phyloP scores from a whole-genome alignment of 2,329 filamentous ascomycete genomes.

The Chaetomium strumarium region DNA sequence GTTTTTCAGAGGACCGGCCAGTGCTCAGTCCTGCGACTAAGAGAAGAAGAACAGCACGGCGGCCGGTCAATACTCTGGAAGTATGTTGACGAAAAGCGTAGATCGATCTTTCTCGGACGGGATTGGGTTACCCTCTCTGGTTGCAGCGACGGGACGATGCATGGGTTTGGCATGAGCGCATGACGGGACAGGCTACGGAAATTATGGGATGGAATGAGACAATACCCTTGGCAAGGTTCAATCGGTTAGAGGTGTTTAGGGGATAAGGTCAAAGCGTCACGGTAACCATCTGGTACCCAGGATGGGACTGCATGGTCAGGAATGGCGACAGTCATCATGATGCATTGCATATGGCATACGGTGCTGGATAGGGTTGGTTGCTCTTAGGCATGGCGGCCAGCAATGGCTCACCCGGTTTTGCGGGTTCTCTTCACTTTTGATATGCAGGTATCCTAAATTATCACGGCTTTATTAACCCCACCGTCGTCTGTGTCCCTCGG shows the following conservation, averaged over 20 bases:
- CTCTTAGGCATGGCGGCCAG: too few species aligned
- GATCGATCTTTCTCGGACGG: background rate
- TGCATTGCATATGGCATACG: too few species aligned
- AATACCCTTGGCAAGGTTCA: background rate
- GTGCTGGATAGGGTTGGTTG: too few species aligned
- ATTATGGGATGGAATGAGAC: conserved; percentile 4
- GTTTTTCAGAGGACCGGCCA: conserved; percentile 21
- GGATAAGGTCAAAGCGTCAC: background rate
- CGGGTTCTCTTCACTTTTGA: too few species aligned
- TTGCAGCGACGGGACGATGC: background rate
- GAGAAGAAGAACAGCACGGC: conserved; percentile 26
- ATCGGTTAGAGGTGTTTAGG: conserved; percentile 8
- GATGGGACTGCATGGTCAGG: background rate
- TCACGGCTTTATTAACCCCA: too few species aligned
- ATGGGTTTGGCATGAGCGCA: conserved; percentile 6
- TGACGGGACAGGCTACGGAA: conserved; percentile 1
- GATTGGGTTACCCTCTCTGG: background rate
- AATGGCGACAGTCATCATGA: background rate
- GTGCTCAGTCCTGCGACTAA: conserved; percentile 30
- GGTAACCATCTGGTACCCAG: too few species aligned
- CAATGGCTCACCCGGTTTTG: too few species aligned
- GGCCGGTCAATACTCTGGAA: conserved; percentile 23
- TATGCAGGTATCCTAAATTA: too few species aligned
- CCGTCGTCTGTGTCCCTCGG: too few species aligned
- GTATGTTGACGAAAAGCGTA: conserved; percentile 24